A percentile compares a stretch with the other conserved stretches of the same genome.
These are phyloP conservation scores for Gracilaria caudata DNA, from an alignment of 23 red algal genomes.

Conservation along the genomic window DNA sequence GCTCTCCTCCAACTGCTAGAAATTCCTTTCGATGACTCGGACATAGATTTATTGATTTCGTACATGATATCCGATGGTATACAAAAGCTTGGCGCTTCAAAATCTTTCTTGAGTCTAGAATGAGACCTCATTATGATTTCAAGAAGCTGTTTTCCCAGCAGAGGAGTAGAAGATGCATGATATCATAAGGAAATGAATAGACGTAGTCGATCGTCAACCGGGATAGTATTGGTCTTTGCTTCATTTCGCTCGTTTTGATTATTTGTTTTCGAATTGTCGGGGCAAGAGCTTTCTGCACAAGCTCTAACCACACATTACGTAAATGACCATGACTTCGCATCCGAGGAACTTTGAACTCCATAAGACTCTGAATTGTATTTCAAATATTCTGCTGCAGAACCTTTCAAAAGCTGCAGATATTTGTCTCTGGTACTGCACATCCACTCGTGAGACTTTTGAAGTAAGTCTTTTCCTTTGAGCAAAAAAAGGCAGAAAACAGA, in stretches of 20 bases:
- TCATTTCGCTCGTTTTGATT: not conserved
- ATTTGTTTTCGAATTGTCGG: not conserved
- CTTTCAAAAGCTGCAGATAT: no score
- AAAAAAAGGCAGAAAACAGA: no score
- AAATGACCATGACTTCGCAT: no score
- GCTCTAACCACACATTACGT: no score
- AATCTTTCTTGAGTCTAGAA: not conserved
- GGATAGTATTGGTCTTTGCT: not conserved
- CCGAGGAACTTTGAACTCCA: no score
- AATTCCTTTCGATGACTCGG: not conserved
- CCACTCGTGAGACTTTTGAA: no score
- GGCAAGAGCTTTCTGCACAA: no score
- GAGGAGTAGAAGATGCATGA: constrained; percentile 1
- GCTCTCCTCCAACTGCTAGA: not conserved
- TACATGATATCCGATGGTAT: not conserved
- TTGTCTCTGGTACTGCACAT: no score
- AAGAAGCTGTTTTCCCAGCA: not conserved
- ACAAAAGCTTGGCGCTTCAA: not conserved
- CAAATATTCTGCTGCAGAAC: no score
- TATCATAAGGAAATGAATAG: not conserved
- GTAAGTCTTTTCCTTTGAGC: no score
- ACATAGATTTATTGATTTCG: not conserved
- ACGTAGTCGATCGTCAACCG: not conserved
- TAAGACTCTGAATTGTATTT: no score
- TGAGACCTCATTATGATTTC: not conserved